Evolutionary conservation across 306 rosid genomes (phyloP).

Genomic region (Casuarina cunninghamiana): DNA sequence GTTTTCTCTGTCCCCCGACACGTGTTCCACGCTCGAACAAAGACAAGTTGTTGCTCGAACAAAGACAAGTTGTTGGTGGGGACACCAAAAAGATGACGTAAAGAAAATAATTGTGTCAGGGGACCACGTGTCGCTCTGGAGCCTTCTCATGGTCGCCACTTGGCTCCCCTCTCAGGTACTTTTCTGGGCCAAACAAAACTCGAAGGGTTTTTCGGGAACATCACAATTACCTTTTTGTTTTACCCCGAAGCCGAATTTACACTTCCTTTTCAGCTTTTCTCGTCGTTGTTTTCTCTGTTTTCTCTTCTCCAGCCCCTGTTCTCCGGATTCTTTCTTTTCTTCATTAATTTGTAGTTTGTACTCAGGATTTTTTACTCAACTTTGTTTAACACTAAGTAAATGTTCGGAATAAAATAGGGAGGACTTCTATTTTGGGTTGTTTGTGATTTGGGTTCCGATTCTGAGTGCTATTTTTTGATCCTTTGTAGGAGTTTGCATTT

Average conservation of each 20-base stretch:
- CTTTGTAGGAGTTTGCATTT: constrained; percentile 9
- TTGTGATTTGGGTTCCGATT: constrained; percentile 24
- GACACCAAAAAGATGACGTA: constrained; percentile 42
- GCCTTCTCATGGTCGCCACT: constrained; percentile 38
- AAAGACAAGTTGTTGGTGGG: constrained; percentile 37
- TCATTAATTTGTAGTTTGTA: constrained; percentile 1
- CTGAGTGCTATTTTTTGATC: constrained; percentile 3
- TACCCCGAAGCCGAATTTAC: not conserved
- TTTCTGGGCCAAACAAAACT: constrained; percentile 22
- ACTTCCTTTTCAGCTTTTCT: not conserved
- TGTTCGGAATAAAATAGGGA: not conserved
- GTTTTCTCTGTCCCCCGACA: constrained; percentile 18
- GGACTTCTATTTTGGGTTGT: constrained; percentile 4
- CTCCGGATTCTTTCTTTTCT: not conserved
- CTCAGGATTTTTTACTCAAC: constrained; percentile 21
- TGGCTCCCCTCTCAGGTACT: constrained; percentile 35
- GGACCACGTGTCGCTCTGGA: constrained; percentile 51
- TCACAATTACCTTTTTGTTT: not conserved
- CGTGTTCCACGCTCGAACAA: constrained; percentile 37
- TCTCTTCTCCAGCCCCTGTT: not conserved
- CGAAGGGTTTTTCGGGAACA: constrained; percentile 50
- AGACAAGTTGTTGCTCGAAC: constrained; percentile 31
- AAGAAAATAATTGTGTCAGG: constrained; percentile 32
- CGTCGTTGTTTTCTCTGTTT: not conserved
- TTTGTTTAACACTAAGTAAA: not conserved